Evolutionary conservation across 148 eudicot species (phyloP), one percentile per base, ranked within the genome.

Genomic region (Camellia lanceoleosa): DNA sequence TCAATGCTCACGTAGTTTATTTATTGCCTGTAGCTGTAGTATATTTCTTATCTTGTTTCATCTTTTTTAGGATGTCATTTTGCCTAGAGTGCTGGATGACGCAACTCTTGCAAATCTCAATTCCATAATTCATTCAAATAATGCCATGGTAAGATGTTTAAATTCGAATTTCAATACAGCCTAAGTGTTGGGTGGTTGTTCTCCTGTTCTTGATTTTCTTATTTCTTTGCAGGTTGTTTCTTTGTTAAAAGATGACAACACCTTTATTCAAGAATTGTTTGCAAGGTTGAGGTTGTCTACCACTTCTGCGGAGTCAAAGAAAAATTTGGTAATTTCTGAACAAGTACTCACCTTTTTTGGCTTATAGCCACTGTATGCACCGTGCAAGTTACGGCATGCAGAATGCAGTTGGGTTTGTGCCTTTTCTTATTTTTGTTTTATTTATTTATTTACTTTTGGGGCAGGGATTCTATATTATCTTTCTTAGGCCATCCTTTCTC

Each of bases 81-180:
- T 96, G 83, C 92, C 95, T 59, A 92, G 92, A 84, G 91, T 88
- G 5, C 81, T 93, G 87, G 99, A 96, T 82, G 99, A 96, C 20
- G 87, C 91, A 18, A 87, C 92, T 42, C 71, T 85, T 77, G 95
- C 93, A 56, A 93, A 86, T 84, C 86, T 96, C 79, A 96, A 84
- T 83, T 89, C 97, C 38, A 92, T 93, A 60, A 88, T 93, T 75
- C 99, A 91, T 88, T 90, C 97, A 71, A 96, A 96, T 80, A 93
- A 96, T 89, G 98, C 94, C 59, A 79, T 84, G 82, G 99, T 96
- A 90, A 88, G 99, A 79, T 79, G 46, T 65, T 42, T 47, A 52
- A 60, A 61, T 38, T 71, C 10, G 5, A 55, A 43, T 77, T 13
- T 42, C 51, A 16, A 23, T 66, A 79, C 14, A 44, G 38, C 15